Conservation (phyloP, 2,329 filamentous ascomycete species). For the Aspergillus sp. region DNA sequence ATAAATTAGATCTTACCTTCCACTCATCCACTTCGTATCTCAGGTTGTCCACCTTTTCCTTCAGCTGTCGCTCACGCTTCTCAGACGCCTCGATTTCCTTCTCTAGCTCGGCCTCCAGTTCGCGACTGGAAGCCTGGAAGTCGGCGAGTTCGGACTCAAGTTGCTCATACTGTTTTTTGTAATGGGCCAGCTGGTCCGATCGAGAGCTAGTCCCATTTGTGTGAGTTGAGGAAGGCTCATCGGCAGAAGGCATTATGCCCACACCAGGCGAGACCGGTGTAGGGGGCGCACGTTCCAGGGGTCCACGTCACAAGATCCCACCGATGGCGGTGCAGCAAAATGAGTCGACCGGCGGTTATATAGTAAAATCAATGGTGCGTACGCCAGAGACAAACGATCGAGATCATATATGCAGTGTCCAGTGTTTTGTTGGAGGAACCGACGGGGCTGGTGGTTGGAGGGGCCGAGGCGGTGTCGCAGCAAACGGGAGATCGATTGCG, state of each 20-base stretch:
- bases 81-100: conserved; percentile 95
- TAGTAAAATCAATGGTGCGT: not conserved
- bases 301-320: conserved; percentile 18
- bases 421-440: conserved; percentile 13
- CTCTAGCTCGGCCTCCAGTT: conserved; percentile 90
- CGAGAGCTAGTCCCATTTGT: conserved; percentile 40
- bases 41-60: conserved; percentile 81
- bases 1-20: conserved; percentile 66
- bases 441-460: conserved; percentile 22
- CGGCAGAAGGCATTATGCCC: conserved; percentile 39
- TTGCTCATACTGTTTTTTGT: conserved; percentile 93
- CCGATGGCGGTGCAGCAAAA: conserved; percentile 9
- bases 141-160: conserved; percentile 88
- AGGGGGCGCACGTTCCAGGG: conserved; percentile 19
- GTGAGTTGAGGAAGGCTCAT: conserved; percentile 39
- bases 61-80: conserved; percentile 81
- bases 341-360: not conserved
- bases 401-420: conserved; percentile 16
- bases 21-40: conserved; percentile 94
- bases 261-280: conserved; percentile 19
- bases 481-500: conserved; percentile 21
- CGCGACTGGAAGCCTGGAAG: conserved; percentile 90
- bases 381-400: conserved; percentile 1
- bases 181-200: conserved; percentile 84
- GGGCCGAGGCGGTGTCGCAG: conserved; percentile 40